A percentile compares a stretch with the other conserved stretches of the same genome.
These are phyloP conservation scores for Phaseolus coccineus DNA, from an alignment of 331 rosid species.

Conservation along the genomic window DNA sequence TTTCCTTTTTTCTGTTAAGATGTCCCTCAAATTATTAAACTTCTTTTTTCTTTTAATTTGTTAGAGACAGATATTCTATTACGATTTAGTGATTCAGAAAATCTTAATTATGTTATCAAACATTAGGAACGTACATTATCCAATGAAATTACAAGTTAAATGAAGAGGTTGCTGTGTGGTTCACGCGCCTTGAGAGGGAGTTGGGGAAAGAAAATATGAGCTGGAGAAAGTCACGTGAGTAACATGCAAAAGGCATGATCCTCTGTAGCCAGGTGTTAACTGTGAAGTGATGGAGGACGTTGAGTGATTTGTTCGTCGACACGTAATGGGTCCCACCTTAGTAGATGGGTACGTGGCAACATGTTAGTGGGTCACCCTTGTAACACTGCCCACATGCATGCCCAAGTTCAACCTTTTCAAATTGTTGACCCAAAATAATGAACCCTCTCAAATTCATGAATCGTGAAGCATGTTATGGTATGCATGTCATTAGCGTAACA, in stretches of 20 bases:
- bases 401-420: not conserved
- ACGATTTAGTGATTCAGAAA: too few relatives aligned
- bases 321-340: not conserved
- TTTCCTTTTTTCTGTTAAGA: not conserved
- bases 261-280: conserved; percentile 16
- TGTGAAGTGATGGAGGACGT: not conserved
- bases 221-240: conserved; percentile 9
- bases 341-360: not conserved
- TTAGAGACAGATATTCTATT: too few relatives aligned
- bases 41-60: too few relatives aligned
- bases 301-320: not conserved
- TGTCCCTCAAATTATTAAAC: conserved; percentile 24
- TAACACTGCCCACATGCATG: conserved; percentile 19
- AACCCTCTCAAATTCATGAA: conserved; percentile 5
- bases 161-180: too few relatives aligned
- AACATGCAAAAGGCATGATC: conserved; percentile 19
- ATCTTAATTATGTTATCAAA: too few relatives aligned
- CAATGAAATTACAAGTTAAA: too few relatives aligned
- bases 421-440: not conserved
- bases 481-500: not conserved
- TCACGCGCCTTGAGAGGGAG: not conserved
- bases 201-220: not conserved
- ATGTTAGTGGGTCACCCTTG: not conserved
- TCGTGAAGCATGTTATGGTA: not conserved
- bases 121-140: too few relatives aligned